phyloP scores from a whole-genome alignment of 331 rosid genomes.

The Pyrus hybrid region DNA sequence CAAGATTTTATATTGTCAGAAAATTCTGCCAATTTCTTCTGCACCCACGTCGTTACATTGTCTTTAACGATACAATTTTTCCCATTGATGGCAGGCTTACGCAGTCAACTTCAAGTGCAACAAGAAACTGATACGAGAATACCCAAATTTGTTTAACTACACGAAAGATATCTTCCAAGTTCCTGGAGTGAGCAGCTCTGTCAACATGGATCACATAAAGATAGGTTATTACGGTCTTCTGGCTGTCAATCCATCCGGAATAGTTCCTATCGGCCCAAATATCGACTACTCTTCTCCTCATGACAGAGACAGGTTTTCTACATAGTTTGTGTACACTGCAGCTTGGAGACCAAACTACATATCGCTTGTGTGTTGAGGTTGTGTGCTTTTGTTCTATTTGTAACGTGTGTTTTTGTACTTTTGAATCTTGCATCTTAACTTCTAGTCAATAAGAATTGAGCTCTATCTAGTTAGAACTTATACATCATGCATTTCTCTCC shows the following conservation, averaged over 20 bases:
- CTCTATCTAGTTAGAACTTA: no score
- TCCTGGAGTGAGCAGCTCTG: constrained; percentile 65
- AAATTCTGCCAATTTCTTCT: background rate
- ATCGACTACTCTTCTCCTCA: constrained; percentile 67
- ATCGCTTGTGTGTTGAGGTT: background rate
- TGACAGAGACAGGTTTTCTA: constrained; percentile 57
- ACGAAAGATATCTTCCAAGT: constrained; percentile 79
- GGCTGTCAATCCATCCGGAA: constrained; percentile 73
- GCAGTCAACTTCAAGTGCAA: constrained; percentile 95
- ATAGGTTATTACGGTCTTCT: constrained; percentile 79
- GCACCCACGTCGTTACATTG: background rate
- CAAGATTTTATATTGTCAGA: background rate
- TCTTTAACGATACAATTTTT: background rate
- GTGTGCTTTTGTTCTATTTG: background rate
- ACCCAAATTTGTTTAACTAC: constrained; percentile 71
- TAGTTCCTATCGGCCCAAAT: constrained; percentile 63
- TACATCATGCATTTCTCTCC: no score
- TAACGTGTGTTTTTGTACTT: background rate
- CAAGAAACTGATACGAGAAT: constrained; percentile 72
- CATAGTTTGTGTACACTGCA: constrained; percentile 17
- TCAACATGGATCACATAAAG: constrained; percentile 76
- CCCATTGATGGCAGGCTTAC: constrained; percentile 51
- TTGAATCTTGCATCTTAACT: no score
- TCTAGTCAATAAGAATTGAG: no score
- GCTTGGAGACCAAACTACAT: background rate